These are phyloP conservation scores for Sugiyamaella grinbergsii DNA, from an alignment of 1,139 yeast genomes.

Conservation along the genomic window DNA sequence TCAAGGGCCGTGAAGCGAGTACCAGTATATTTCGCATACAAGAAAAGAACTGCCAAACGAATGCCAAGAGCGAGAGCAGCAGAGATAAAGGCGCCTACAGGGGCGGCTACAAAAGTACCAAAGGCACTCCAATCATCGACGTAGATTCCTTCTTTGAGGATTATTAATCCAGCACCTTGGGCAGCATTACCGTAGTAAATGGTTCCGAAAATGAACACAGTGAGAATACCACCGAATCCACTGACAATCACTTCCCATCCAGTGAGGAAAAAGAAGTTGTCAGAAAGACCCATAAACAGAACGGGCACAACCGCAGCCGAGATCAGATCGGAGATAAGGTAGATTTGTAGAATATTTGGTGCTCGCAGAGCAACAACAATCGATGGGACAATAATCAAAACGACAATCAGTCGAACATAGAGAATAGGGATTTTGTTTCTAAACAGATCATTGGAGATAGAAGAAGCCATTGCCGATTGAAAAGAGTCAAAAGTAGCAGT, in stretches of 20 bases:
- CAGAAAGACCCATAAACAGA: slow-evolving; percentile 76
- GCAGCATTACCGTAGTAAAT: slow-evolving; percentile 69
- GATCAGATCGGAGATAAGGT: slow-evolving; percentile 85
- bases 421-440: slow-evolving; percentile 70
- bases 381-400: slow-evolving; percentile 77
- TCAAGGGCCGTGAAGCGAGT: slow-evolving; percentile 60
- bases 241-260: slow-evolving; percentile 84
- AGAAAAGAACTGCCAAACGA: slow-evolving; percentile 50
- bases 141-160: slow-evolving; percentile 80
- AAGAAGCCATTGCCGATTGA: slow-evolving; percentile 86
- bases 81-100: slow-evolving; percentile 71
- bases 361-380: slow-evolving; percentile 84
- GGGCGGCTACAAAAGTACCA: slow-evolving; percentile 92
- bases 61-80: slow-evolving; percentile 55
- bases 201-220: slow-evolving; percentile 81
- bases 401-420: slow-evolving; percentile 72
- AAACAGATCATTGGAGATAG: slow-evolving; percentile 85
- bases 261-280: slow-evolving; percentile 60
- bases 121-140: slow-evolving; percentile 89
- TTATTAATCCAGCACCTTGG: slow-evolving; percentile 75
- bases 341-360: slow-evolving; percentile 79
- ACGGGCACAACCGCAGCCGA: slow-evolving; percentile 86
- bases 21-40: slow-evolving; percentile 47
- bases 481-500: slow-evolving; percentile 89
- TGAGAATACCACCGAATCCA: slow-evolving; percentile 77